A percentile compares a stretch with the other conserved stretches of the same genome.
Evolutionary conservation across 2,329 filamentous ascomycete genomes (phyloP).

Genomic region (Paraphoma chrysanthemicola): DNA sequence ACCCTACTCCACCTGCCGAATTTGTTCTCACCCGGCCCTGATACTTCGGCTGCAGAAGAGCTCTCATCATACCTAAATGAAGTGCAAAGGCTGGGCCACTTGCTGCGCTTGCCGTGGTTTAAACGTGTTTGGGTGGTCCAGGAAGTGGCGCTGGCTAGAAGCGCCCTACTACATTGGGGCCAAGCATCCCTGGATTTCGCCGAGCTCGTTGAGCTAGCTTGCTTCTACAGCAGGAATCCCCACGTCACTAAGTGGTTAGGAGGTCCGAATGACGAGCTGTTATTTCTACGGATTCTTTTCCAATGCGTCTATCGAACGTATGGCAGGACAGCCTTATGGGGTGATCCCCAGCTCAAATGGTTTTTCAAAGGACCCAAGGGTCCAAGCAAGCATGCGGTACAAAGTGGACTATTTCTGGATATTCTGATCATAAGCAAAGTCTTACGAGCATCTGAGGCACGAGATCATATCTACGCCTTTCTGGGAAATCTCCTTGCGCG

Average conservation of each 20-base stretch:
- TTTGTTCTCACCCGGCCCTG: too few species aligned
- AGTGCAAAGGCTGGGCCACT: neutral
- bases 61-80: neutral
- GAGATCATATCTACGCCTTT: neutral
- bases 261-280: neutral
- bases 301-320: neutral
- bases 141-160: neutral
- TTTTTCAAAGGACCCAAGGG: neutral
- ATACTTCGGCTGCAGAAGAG: too few species aligned
- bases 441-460: neutral
- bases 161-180: neutral
- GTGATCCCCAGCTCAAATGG: too few species aligned
- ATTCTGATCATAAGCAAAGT: neutral
- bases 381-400: neutral
- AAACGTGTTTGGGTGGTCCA: neutral
- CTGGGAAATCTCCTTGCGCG: neutral
- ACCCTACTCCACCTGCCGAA: neutral
- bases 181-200: neutral
- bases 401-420: neutral
- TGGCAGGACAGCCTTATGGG: neutral
- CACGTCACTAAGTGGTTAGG: neutral
- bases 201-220: neutral
- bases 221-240: neutral
- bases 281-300: neutral
- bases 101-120: neutral